Evolutionary conservation across 2,329 filamentous ascomycete genomes (phyloP), one percentile per base, ranked within the genome.

Genomic region (Colletotrichum plurivorum): DNA sequence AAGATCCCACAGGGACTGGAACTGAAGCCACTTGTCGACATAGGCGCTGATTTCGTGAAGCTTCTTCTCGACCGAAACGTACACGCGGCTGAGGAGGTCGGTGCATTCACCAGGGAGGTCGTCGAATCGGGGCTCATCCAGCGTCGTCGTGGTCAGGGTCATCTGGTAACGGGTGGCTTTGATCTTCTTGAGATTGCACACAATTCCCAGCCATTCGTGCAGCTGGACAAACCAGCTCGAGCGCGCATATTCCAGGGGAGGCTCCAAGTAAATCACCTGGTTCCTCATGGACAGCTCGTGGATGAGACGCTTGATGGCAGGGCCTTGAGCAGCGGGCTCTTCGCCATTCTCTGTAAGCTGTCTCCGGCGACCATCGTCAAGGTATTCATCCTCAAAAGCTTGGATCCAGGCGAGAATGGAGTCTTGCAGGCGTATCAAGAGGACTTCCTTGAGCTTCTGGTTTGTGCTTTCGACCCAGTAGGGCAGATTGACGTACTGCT

Each of bases 251-350:
- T 97, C 94, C 59, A 98, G 85, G 5, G 96, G 96, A 4, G 96
- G 97, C 61, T 98, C 96, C 27, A 99, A 88, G 76, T 97, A 97
- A 73, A 99, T 97, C 73, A 98, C 93, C 79, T 99, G 96, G 75
- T 98, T 98, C 39, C 94, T 93, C 94, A 99, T 99, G 6, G 94
- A 96, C 63, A 99, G 92, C 78, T 99, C 96, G 74, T 98, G 94
- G 16, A 96, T 87, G 25, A 97, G 87, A 36, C 88, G 89, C 75
- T 88, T 90, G 81, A 97, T 90, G 4, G 86, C 86, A 0, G 94
- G 93, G 3, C 83, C 81, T 65, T 89, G 85, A 39, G 83, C 81
- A 72, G 84, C 86, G 52, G 73, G 72, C 56, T 82, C 80, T 36
- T 87, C 85, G 5, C 79, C 78, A 13, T 77, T 76, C 10, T 82